Evolutionary conservation across 2,329 filamentous ascomycete genomes (phyloP).

Genomic region (Epichloe elymi): DNA sequence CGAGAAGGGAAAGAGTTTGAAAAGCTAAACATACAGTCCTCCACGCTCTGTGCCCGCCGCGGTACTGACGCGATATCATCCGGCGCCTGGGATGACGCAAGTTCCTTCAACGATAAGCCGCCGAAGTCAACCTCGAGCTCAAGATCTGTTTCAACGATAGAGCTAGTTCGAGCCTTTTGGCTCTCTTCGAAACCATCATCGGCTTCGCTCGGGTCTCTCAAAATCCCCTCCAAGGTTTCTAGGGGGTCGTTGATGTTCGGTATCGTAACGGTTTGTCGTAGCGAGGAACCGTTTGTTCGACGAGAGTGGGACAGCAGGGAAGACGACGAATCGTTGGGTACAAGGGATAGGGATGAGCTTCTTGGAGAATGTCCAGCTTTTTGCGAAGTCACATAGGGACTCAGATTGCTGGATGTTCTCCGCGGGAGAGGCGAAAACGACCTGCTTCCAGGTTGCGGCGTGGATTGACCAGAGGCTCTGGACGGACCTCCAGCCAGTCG

Average conservation of each 20-base stretch:
- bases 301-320: constrained; percentile 58
- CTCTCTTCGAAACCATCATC: constrained; percentile 3
- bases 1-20: neutral
- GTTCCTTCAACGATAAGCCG: constrained; percentile 61
- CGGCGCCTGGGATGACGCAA: constrained; percentile 32
- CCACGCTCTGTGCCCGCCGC: constrained; percentile 47
- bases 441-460: constrained; percentile 50
- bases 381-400: constrained; percentile 54
- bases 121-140: constrained; percentile 65
- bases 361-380: constrained; percentile 56
- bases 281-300: constrained; percentile 51
- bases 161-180: constrained; percentile 2
- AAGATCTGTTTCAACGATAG: constrained; percentile 38
- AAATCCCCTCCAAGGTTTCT: constrained; percentile 46
- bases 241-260: constrained; percentile 48
- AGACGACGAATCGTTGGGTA: constrained; percentile 61
- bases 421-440: constrained; percentile 58
- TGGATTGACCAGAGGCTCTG: constrained; percentile 42
- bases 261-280: constrained; percentile 43
- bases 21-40: constrained; percentile 49
- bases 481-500: constrained; percentile 59
- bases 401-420: constrained; percentile 54
- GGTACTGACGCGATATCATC: constrained; percentile 10
- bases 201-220: constrained; percentile 18
- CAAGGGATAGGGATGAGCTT: constrained; percentile 67